Conservation (phyloP, 148 eudicot genomes). For the Diospyros lotus region DNA sequence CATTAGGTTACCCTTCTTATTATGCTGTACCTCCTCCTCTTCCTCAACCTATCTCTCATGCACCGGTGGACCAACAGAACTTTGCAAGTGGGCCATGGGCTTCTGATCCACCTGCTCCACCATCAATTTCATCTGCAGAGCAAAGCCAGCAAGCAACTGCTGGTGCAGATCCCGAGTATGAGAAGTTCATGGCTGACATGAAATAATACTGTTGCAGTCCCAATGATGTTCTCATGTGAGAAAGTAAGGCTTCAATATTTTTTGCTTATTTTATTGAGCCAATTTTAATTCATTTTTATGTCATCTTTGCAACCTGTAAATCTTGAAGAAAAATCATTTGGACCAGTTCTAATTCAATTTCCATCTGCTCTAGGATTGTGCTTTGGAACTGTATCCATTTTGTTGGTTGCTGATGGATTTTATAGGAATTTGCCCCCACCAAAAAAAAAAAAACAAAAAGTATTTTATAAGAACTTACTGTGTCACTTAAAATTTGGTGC, state of each 20-base stretch:
- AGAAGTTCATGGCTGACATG: conserved; percentile 94
- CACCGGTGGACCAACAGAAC: conserved; percentile 39
- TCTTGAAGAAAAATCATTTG: no score
- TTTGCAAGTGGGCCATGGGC: conserved; percentile 83
- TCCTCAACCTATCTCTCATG: conserved; percentile 36
- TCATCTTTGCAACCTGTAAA: no score
- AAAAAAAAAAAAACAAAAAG: background rate
- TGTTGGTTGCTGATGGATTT: no score
- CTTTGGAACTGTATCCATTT: no score
- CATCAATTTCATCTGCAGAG: conserved; percentile 46
- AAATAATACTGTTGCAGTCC: conserved; percentile 29
- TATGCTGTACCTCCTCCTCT: conserved; percentile 53
- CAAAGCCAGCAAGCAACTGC: conserved; percentile 45
- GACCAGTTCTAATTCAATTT: no score
- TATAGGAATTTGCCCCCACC: no score
- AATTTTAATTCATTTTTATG: no score
- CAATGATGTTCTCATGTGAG: background rate
- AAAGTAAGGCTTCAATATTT: conserved; percentile 23
- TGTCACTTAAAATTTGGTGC: no score
- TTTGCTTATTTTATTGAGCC: background rate
- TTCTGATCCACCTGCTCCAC: conserved; percentile 55
- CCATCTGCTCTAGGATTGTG: no score
- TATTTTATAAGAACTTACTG: background rate
- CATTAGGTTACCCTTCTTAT: conserved; percentile 56
- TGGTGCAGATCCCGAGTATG: conserved; percentile 50